A percentile compares a stretch with the other conserved stretches of the same genome.
Evolutionary conservation across 345 rosid genomes (phyloP).

Genomic region (Salix koriyanagi): DNA sequence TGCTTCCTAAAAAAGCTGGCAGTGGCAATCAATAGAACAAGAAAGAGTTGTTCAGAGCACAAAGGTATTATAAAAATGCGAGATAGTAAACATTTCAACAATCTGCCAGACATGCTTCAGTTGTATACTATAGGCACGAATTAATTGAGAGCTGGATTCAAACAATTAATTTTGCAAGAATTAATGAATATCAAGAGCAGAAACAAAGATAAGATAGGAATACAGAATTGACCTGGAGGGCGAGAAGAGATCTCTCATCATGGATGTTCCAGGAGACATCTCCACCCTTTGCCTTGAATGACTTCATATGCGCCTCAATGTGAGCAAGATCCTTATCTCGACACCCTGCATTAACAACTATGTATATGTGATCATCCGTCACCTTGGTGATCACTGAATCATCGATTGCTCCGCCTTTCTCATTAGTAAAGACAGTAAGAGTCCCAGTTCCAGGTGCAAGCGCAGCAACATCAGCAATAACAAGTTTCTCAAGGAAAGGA

Average conservation of each 20-base stretch:
- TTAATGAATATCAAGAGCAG: neutral
- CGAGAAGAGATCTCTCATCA: conserved; percentile 97
- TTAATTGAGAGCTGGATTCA: neutral
- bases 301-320: conserved; percentile 91
- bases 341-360: conserved; percentile 98
- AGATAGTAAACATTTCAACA: neutral
- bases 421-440: conserved; percentile 85
- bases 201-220: neutral
- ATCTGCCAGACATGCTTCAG: neutral
- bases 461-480: conserved; percentile 90
- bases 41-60: neutral
- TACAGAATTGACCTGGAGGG: conserved; percentile 65
- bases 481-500: conserved; percentile 88
- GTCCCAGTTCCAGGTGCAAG: conserved; percentile 83
- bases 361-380: conserved; percentile 67
- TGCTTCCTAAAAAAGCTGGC: neutral
- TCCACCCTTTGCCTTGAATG: conserved; percentile 87
- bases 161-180: neutral
- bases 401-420: conserved; percentile 93
- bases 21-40: neutral
- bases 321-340: conserved; percentile 99
- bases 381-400: conserved; percentile 95
- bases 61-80: neutral
- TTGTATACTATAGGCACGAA: neutral
- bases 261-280: conserved; percentile 95